Base-by-base conservation (phyloP, 169 alveolate species). In the Theileria parva region DNA sequence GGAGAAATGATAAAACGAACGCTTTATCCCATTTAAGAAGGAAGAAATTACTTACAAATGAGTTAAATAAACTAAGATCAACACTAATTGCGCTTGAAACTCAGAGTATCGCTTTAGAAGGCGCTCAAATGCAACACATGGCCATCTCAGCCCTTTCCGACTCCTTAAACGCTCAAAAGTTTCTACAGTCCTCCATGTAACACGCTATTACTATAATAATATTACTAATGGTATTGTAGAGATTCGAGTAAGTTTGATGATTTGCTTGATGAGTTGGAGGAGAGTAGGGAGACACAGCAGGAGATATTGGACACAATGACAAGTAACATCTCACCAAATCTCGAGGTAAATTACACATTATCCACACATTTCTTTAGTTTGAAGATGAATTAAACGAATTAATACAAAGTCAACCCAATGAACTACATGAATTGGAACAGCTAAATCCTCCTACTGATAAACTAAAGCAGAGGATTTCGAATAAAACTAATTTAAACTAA, bases 71-170 rank as follows among this genome's bases (percentile, higher is more conserved):
- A 53, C 72, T 90, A 27, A 59, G 84, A 55, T 69, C 86, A 70
- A 79, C 89, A 55, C 84, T 87, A 19, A 65, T 87, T 67, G 87
- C 94, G 13, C 87, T 90, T 50, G 94, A 90, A 85, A 77, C 88
- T 75, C 91, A 90, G 66, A 86, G 79, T 86, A 90, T 90, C 48
- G 86, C 91, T 19, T 73, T 90, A 64, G 94, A 90, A 78, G 88
- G 90, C 60, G 90, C 92, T 65, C 90, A 87, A 32, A 80, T 90
- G 81, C 94, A 90, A 59, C 91, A 90, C 60, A 53, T 85, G 76
- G 93, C 94, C 9, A 86, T 86, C 19, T 83, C 78, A 68, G 94
- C 94, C 15, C 73, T 90, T 53, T 50, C 86, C 80, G 73, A 69
- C 25, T 84, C 86, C 5, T 80, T 74, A 21, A 44, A 70, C 25